phyloP scores from a whole-genome alignment of 805 yeast genomes.

The Kuraishia piskuri region DNA sequence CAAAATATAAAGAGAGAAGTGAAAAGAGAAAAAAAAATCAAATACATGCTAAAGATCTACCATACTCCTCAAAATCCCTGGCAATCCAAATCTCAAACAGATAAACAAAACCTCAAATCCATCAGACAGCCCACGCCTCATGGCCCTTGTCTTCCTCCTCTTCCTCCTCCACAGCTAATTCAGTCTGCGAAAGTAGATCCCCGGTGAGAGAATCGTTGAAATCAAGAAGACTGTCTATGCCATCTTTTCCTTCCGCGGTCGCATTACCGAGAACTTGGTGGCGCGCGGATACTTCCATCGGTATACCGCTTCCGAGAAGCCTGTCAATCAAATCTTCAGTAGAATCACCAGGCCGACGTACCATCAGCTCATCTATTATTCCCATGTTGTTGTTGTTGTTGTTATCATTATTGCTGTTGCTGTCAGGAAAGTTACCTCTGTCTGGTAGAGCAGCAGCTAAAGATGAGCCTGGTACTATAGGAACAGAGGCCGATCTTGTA shows the following conservation, averaged over 20 bases:
- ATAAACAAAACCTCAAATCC: no score
- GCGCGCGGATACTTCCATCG: not conserved
- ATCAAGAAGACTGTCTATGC: not conserved
- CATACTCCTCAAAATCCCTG: not conserved
- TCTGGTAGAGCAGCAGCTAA: not conserved
- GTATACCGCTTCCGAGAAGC: not conserved
- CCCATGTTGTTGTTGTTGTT: not conserved
- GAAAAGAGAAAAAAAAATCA: not conserved
- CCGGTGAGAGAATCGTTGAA: not conserved
- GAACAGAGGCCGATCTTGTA: not conserved
- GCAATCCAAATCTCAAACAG: not conserved
- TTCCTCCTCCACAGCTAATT: not conserved
- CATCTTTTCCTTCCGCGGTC: not conserved
- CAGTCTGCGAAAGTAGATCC: not conserved
- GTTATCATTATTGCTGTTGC: no score
- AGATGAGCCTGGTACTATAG: not conserved
- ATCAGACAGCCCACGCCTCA: not conserved
- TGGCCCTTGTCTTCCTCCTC: not conserved
- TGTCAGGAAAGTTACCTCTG: not conserved
- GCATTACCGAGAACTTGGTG: not conserved
- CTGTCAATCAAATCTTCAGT: not conserved
- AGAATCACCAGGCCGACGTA: not conserved
- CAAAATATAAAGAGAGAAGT: not conserved
- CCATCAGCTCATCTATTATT: not conserved
- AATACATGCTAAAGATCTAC: not conserved